Evolutionary conservation across 1,139 yeast species (phyloP).

Genomic region (Scheffersomyces segobiensis): DNA sequence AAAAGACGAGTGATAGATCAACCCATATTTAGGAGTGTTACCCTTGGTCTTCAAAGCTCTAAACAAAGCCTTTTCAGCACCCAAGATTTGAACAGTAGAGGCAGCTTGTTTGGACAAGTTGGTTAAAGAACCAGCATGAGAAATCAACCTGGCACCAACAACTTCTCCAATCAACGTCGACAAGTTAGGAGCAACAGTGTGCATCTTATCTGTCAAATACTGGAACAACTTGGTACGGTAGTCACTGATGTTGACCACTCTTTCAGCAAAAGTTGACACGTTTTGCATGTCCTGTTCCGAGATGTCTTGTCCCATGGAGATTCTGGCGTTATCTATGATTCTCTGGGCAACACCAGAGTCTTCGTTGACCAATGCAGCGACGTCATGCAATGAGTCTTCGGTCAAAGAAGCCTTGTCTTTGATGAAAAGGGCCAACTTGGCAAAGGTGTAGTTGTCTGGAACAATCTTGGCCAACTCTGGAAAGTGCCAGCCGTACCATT

Average conservation of each 20-base stretch:
- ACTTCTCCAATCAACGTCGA: slow-evolving; percentile 97
- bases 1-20: slow-evolving; percentile 93
- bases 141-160: slow-evolving; percentile 96
- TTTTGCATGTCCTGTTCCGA: slow-evolving; percentile 92
- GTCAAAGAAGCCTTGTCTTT: slow-evolving; percentile 83
- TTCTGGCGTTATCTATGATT: slow-evolving; percentile 81
- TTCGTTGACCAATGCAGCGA: slow-evolving; percentile 86
- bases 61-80: slow-evolving; percentile 99
- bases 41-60: slow-evolving; percentile 98
- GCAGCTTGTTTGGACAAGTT: slow-evolving; percentile 98
- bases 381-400: slow-evolving; percentile 84
- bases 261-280: slow-evolving; percentile 87
- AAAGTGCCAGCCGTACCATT: slow-evolving; percentile 99
- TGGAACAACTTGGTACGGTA: slow-evolving; percentile 87
- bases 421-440: slow-evolving; percentile 78
- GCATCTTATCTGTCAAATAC: slow-evolving; percentile 93
- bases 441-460: slow-evolving; percentile 87
- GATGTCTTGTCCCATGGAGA: slow-evolving; percentile 98
- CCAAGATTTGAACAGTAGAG: slow-evolving; percentile 96
- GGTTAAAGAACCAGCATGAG: slow-evolving; percentile 97
- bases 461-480: slow-evolving; percentile 97
- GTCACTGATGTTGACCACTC: slow-evolving; percentile 90
- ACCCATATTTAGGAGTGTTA: slow-evolving; percentile 98
- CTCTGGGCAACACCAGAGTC: slow-evolving; percentile 94
- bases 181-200: slow-evolving; percentile 96